These are phyloP conservation scores for Trifolium pratense DNA, from an alignment of 306 rosid species.

Conservation along the genomic window DNA sequence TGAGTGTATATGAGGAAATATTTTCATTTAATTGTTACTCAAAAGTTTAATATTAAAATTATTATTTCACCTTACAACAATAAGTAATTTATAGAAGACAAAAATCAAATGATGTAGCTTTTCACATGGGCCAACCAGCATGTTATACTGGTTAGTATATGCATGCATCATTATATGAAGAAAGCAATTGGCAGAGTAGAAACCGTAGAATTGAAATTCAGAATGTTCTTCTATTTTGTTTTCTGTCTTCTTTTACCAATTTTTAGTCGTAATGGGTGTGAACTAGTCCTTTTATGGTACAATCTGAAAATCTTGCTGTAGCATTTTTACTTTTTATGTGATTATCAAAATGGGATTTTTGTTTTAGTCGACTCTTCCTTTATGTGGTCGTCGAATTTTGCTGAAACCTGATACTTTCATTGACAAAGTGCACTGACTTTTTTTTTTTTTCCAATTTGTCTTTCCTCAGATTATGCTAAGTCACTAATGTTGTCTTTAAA, in stretches of 20 bases:
- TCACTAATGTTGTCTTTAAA: constrained; percentile 38
- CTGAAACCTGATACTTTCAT: background rate
- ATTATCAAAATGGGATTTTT: background rate
- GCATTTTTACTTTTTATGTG: background rate
- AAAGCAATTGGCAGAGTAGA: background rate
- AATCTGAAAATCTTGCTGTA: background rate
- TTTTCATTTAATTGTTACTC: background rate
- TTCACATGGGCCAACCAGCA: background rate
- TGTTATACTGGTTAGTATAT: background rate
- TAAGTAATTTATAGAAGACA: background rate
- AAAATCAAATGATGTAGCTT: background rate
- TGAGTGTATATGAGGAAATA: background rate
- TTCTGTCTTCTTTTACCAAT: background rate
- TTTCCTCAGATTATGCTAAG: constrained; percentile 21
- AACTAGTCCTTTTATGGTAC: background rate
- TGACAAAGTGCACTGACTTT: background rate
- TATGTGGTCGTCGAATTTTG: background rate
- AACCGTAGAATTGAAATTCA: background rate
- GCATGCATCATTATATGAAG: background rate
- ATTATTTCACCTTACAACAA: background rate
- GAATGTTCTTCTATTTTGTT: background rate
- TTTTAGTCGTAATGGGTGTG: background rate
- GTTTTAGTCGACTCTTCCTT: background rate
- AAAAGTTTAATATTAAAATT: background rate
- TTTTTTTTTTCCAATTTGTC: background rate